Evolutionary conservation across 2,329 filamentous ascomycete species (phyloP), one percentile per base, ranked within the genome.

Genomic region (Pyricularia sp.): DNA sequence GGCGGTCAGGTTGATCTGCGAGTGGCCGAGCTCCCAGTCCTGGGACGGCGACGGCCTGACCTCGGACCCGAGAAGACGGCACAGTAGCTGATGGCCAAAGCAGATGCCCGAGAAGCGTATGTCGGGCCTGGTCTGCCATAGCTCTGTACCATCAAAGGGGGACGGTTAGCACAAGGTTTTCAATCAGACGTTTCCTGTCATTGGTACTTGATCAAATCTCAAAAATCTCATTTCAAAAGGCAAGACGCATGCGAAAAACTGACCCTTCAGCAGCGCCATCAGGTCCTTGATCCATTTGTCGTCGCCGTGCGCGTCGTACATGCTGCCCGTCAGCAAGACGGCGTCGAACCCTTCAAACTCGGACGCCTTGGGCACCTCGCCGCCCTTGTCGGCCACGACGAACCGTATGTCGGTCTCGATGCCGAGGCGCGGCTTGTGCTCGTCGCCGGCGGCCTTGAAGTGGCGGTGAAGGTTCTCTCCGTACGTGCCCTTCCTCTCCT

Each of bases 51-150:
- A 92, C 68, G 88, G 81, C 50, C 83, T 88, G 2, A 96, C 90
- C 73, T 86, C 85, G 25, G 81, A 85, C 3, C 88, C 91, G 72
- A 94, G 76, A 0, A 92, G 91, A 68, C 92, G 84, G 0, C 86
- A 92, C 63, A 95, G 80, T 74, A 97, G 93, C 80, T 96, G 92
- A 77, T 96, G 93, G 6, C 93, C 93, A 77, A 94, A 97, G 78
- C 93, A 97, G 20, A 95, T 85, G 14, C 92, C 93, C 20, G 96
- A 83, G 20, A 94, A 79, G 50, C 88, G 85, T 10, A 95, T 86
- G 0, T 87, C 91, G 81, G 63, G 71, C 69, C 6, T 79, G 73
- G 1, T 72, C 73, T 72, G 88, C 85, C 84, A 88, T 11, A 61
- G 58, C 23, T 61, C 58, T 61, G 25, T 61, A 3, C 42, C 1